These are phyloP conservation scores for Globisporangium emineosum DNA, from an alignment of 352 stramenopile genomes.

Conservation along the genomic window DNA sequence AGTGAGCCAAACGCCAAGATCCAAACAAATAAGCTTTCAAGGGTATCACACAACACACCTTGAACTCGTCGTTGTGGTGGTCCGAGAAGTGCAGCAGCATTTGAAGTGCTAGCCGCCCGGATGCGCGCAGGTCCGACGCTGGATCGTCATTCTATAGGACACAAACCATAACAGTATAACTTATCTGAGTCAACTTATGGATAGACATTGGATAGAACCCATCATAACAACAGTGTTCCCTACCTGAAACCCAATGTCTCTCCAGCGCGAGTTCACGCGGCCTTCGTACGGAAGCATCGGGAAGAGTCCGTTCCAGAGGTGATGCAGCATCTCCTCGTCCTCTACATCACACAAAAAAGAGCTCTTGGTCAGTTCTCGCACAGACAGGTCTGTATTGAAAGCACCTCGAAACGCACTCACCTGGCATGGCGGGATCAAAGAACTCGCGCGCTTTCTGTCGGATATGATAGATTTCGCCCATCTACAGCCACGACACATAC, in stretches of 20 bases:
- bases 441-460: constrained; percentile 54
- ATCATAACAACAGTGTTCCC: not conserved
- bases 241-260: constrained; percentile 68
- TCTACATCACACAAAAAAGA: constrained; percentile 22
- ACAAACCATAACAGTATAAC: not conserved
- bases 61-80: constrained; percentile 67
- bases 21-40: too few relatives aligned
- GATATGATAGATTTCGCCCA: constrained; percentile 59
- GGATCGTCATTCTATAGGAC: constrained; percentile 51
- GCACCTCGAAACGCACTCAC: constrained; percentile 10
- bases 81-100: constrained; percentile 73
- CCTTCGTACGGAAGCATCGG: constrained; percentile 63
- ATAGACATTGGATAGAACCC: not conserved
- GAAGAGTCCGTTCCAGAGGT: constrained; percentile 66
- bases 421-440: constrained; percentile 43
- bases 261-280: constrained; percentile 56
- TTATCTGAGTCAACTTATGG: not conserved
- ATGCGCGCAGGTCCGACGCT: constrained; percentile 55
- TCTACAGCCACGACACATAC: constrained; percentile 18
- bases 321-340: constrained; percentile 56
- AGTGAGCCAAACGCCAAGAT: constrained; percentile 5
- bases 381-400: not conserved
- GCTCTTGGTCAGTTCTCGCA: not conserved
- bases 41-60: too few relatives aligned
- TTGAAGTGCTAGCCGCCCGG: constrained; percentile 48